phyloP scores from a whole-genome alignment of 306 rosid species.

The Cicer pinnatifidum region DNA sequence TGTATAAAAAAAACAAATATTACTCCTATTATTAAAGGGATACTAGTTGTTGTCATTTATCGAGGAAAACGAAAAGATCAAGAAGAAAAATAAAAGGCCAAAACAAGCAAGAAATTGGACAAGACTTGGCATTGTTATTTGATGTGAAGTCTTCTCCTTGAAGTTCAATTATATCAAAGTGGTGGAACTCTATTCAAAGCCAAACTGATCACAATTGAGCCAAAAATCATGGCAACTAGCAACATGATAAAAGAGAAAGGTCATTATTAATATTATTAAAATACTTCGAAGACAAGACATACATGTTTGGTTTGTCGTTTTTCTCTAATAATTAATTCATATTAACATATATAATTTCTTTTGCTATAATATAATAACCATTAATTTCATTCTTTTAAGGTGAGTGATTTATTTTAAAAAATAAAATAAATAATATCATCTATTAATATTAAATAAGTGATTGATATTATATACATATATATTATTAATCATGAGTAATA shows the following conservation, averaged over 20 bases:
- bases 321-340: constrained; percentile 1
- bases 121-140: constrained; percentile 41
- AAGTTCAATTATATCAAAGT: constrained; percentile 43
- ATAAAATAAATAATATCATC: too few relatives aligned
- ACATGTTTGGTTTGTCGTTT: constrained; percentile 36
- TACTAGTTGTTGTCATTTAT: background rate
- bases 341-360: constrained; percentile 4
- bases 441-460: too few relatives aligned
- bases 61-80: constrained; percentile 35
- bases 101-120: constrained; percentile 47
- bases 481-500: too few relatives aligned
- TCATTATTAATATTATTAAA: constrained; percentile 32
- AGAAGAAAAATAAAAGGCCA: background rate
- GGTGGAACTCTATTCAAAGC: constrained; percentile 49
- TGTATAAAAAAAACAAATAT: background rate
- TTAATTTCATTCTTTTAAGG: too few relatives aligned
- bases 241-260: constrained; percentile 3
- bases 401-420: too few relatives aligned
- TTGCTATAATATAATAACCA: background rate
- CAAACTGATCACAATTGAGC: constrained; percentile 40
- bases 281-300: constrained; percentile 18
- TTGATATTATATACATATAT: too few relatives aligned
- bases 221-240: constrained; percentile 35
- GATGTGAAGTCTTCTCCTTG: constrained; percentile 41
- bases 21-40: background rate